A percentile compares a stretch with the other conserved stretches of the same genome.
phyloP scores from a whole-genome alignment of 805 yeast genomes.

The Candida schatavii region DNA sequence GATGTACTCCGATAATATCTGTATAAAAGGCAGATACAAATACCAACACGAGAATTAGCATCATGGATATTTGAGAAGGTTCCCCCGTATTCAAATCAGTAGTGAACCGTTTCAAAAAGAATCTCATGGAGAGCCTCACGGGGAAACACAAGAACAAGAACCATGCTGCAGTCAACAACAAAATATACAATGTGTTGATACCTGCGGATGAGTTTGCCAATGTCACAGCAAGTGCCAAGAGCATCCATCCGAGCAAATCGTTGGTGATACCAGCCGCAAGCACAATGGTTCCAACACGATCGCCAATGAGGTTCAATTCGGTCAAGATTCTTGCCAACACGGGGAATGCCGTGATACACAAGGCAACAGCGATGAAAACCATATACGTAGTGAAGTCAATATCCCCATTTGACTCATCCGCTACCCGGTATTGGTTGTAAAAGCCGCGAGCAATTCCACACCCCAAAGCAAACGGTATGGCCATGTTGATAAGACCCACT shows the following conservation, averaged over 20 bases:
- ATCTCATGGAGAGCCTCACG: conserved; percentile 47
- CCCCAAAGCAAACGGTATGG: conserved; percentile 78
- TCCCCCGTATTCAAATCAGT: conserved; percentile 57
- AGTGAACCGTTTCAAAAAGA: conserved; percentile 42
- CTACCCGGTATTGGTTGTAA: conserved; percentile 51
- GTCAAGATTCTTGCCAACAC: conserved; percentile 77
- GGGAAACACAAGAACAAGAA: conserved; percentile 58
- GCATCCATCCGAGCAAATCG: conserved; percentile 79
- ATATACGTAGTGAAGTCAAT: conserved; percentile 68
- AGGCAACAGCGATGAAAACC: conserved; percentile 80
- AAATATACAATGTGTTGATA: conserved; percentile 64
- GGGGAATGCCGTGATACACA: conserved; percentile 84
- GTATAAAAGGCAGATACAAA: conserved; percentile 74
- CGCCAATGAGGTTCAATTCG: conserved; percentile 66
- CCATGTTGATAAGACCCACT: conserved; percentile 72
- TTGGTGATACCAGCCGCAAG: conserved; percentile 80
- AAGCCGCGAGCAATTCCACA: conserved; percentile 68
- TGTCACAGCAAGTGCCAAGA: conserved; percentile 72
- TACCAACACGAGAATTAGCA: conserved; percentile 53
- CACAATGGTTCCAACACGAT: conserved; percentile 68
- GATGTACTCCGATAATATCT: conserved; percentile 82
- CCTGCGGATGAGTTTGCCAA: conserved; percentile 72
- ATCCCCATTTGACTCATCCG: conserved; percentile 22
- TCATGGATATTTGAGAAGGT: conserved; percentile 61
- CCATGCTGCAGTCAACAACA: conserved; percentile 69